phyloP scores from a whole-genome alignment of 805 yeast species.

The Saccharomycopsis malanga region DNA sequence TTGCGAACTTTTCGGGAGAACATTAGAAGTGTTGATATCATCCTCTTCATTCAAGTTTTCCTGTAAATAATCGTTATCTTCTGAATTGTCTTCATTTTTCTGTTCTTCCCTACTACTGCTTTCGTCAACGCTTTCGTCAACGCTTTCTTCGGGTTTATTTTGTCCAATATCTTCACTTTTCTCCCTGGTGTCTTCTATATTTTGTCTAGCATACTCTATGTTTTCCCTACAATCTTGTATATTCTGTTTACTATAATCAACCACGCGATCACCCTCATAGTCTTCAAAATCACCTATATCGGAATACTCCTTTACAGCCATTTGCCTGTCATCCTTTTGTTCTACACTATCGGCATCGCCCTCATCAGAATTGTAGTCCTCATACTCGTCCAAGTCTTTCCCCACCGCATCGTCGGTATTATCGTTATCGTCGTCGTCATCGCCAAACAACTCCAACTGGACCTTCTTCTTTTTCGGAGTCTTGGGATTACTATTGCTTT shows the following conservation, averaged over 20 bases:
- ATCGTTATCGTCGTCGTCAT: constrained; percentile 12
- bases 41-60: background rate
- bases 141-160: background rate
- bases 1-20: background rate
- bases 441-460: constrained; percentile 8
- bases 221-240: too few relatives aligned
- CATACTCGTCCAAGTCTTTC: background rate
- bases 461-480: constrained; percentile 7
- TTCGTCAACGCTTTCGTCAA: background rate
- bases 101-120: background rate
- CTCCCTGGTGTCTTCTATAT: too few relatives aligned
- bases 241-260: too few relatives aligned
- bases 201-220: too few relatives aligned
- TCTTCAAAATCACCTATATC: too few relatives aligned
- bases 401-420: background rate
- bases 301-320: background rate
- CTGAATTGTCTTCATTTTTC: background rate
- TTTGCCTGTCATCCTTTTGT: background rate
- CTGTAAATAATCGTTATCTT: background rate
- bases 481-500: constrained; percentile 1
- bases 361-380: background rate
- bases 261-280: too few relatives aligned
- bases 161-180: too few relatives aligned
- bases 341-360: constrained; percentile 3
- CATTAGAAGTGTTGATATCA: background rate